These are phyloP conservation scores for Neotropicomus parvogracilis DNA, from an alignment of 1,284 basidiomycete species.

Conservation along the genomic window DNA sequence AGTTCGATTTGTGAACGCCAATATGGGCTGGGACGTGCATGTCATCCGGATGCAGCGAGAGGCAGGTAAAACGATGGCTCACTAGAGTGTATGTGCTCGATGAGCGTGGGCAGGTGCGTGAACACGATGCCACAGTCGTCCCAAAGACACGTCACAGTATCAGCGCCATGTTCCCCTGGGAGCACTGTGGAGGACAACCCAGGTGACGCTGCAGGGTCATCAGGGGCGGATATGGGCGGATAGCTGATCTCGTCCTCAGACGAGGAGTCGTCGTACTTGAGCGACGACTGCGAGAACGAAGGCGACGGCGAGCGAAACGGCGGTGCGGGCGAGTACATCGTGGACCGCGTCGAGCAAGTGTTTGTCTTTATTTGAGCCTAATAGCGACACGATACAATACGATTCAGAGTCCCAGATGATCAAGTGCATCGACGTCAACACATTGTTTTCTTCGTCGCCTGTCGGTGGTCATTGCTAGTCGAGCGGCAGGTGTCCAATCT, in stretches of 20 bases:
- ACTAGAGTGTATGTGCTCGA: slow-evolving; percentile 79
- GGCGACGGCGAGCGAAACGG: slow-evolving; percentile 34
- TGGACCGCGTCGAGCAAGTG: slow-evolving; percentile 11
- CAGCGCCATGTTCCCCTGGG: slow-evolving; percentile 23
- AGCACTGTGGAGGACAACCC: slow-evolving; percentile 25
- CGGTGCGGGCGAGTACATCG: slow-evolving; percentile 28
- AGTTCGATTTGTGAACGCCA: slow-evolving; percentile 81
- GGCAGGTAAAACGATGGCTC: slow-evolving; percentile 25
- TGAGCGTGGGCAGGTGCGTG: slow-evolving; percentile 65
- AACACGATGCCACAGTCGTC: slow-evolving; percentile 72
- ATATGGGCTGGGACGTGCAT: slow-evolving; percentile 59
- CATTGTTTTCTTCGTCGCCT: no score
- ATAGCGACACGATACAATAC: no score
- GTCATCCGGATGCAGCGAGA: background rate
- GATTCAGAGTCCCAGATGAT: no score
- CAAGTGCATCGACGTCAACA: no score
- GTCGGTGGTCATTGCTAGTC: no score
- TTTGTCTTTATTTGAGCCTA: slow-evolving; percentile 22
- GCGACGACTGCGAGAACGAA: slow-evolving; percentile 29
- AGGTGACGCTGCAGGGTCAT: slow-evolving; percentile 24
- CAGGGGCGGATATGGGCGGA: slow-evolving; percentile 7
- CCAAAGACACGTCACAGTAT: slow-evolving; percentile 71
- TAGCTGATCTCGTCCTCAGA: slow-evolving; percentile 23
- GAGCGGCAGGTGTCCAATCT: no score
- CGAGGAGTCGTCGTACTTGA: slow-evolving; percentile 26